These are phyloP conservation scores for Botrytis tulipae DNA, from an alignment of 2,329 filamentous ascomycete genomes.

Conservation along the genomic window DNA sequence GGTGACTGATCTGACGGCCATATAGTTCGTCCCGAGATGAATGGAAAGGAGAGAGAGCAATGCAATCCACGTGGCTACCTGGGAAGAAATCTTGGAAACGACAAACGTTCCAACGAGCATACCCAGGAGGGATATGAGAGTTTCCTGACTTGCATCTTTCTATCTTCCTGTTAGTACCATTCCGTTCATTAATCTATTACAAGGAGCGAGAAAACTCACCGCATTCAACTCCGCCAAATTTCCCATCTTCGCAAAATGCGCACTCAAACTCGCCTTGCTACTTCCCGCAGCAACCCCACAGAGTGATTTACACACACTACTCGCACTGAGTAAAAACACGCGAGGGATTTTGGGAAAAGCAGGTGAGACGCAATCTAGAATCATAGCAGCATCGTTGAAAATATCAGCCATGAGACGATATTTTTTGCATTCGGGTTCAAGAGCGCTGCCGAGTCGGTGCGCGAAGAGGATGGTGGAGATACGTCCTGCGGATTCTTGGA, in stretches of 20 bases:
- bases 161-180: slow-evolving; percentile 25
- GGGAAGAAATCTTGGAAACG: slow-evolving; percentile 71
- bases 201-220: slow-evolving; percentile 43
- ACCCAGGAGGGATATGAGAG: slow-evolving; percentile 82
- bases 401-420: slow-evolving; percentile 68
- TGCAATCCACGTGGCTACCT: slow-evolving; percentile 68
- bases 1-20: slow-evolving; percentile 77
- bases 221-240: slow-evolving; percentile 94
- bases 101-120: slow-evolving; percentile 82
- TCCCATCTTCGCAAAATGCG: slow-evolving; percentile 83
- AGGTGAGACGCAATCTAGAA: slow-evolving; percentile 68
- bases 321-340: slow-evolving; percentile 57
- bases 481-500: slow-evolving; percentile 64
- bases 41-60: slow-evolving; percentile 70
- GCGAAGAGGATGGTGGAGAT: slow-evolving; percentile 70
- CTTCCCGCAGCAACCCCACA: slow-evolving; percentile 90
- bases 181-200: background rate
- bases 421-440: slow-evolving; percentile 72
- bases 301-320: slow-evolving; percentile 62
- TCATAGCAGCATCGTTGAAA: slow-evolving; percentile 68
- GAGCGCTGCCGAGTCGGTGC: slow-evolving; percentile 61
- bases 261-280: slow-evolving; percentile 85
- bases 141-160: slow-evolving; percentile 94
- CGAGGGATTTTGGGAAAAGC: slow-evolving; percentile 56
- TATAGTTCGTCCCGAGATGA: slow-evolving; percentile 83